Evolutionary conservation across 1,284 basidiomycete species (phyloP), one percentile per base, ranked within the genome.

Genomic region (Boletus semigastroideus): DNA sequence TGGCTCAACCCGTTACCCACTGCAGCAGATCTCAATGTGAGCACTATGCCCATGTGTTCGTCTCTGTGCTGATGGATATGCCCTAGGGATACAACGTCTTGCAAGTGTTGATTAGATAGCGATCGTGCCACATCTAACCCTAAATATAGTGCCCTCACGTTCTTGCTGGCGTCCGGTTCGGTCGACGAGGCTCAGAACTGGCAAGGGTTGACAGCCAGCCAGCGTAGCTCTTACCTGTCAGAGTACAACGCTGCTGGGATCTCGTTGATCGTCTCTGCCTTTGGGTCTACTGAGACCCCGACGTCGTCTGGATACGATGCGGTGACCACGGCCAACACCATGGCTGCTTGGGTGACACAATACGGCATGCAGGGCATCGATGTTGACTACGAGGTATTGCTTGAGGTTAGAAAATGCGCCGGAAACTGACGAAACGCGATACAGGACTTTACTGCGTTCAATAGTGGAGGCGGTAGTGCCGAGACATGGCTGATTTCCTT

Each of bases 361-460:
- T 79, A 75, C 57, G 70, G 72, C 20, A 59, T 83, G 5, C 74
- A 79, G 48, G 82, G 81, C 34, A 65, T 83, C 37, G 82, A 84
- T 46, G 73, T 84, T 38, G 81, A 83, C 62, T 83, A 78, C 50
- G 79, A 82, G 65, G 78, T 73, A 22, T 22, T 22, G 5, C 3
- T 22, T 22, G 3, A 22, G 22, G 22, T 22, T 22, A n/a, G n/a
- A n/a, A n/a, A n/a, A n/a, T 19, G 36, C 1, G 17, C 17, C 17
- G 8, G 17, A 11, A 19, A 37, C 36, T 37, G 10, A 17, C 7
- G 33, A 8, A 7, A 8, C 8, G 1, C 3, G n/a, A 10, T 3
- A 41, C 20, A 79, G 78, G 79, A 81, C 59, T 77, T 80, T 52
- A 67, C 64, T 43, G 75, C 76, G 4, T 69, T 79, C 58, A 65